phyloP scores from a whole-genome alignment of 306 rosid genomes.

The Rosa persica region DNA sequence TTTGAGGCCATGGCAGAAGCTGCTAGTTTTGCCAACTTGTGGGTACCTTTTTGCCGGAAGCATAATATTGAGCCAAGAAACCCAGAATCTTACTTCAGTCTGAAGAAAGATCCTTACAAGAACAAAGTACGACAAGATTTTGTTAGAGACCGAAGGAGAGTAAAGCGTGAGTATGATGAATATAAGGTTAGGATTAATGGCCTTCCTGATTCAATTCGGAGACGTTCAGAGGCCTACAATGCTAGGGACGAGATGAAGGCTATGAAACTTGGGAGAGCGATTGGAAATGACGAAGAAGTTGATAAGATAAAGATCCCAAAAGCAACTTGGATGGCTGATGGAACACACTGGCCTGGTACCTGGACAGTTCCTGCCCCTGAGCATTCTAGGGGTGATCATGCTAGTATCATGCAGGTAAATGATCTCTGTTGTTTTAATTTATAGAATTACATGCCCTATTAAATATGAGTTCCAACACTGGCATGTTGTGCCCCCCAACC shows the following conservation, averaged over 20 bases:
- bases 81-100: constrained; percentile 68
- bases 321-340: constrained; percentile 83
- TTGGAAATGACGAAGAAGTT: constrained; percentile 47
- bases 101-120: constrained; percentile 72
- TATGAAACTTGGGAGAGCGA: constrained; percentile 52
- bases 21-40: constrained; percentile 72
- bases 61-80: constrained; percentile 77
- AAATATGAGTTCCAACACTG: background rate
- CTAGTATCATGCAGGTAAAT: constrained; percentile 72
- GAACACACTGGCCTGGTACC: constrained; percentile 82
- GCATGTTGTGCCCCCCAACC: no score
- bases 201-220: constrained; percentile 72
- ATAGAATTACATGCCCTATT: background rate
- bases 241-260: constrained; percentile 63
- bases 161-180: constrained; percentile 80
- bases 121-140: constrained; percentile 68
- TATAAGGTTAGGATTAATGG: constrained; percentile 74
- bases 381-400: constrained; percentile 77
- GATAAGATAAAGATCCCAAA: constrained; percentile 49
- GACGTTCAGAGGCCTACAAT: constrained; percentile 73
- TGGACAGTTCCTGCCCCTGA: constrained; percentile 54
- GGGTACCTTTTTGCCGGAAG: constrained; percentile 85
- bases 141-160: constrained; percentile 75
- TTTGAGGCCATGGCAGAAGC: constrained; percentile 93
- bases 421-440: background rate